A percentile compares a stretch with the other conserved stretches of the same genome.
Evolutionary conservation across 2,329 filamentous ascomycete species (phyloP).

Genomic region (Metarhizium robertsii): DNA sequence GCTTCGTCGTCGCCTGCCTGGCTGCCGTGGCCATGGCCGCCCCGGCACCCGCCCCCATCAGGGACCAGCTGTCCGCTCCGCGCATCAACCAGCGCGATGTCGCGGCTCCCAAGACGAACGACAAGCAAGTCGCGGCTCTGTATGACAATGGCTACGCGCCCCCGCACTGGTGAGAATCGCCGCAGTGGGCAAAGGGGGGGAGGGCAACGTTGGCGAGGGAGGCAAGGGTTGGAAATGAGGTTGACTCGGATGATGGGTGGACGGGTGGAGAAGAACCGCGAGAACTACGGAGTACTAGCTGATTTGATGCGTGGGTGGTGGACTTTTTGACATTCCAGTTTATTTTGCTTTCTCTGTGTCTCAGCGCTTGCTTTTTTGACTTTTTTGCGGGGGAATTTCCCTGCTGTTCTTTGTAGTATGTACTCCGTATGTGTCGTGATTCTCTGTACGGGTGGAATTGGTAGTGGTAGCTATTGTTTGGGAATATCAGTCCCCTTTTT

Average conservation of each 20-base stretch:
- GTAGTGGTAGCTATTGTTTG: too few relatives aligned
- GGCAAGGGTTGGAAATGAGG: constrained; percentile 1
- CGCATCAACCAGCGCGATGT: background rate
- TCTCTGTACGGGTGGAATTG: too few relatives aligned
- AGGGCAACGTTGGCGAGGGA: background rate
- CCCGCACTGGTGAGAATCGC: background rate
- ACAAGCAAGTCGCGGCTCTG: background rate
- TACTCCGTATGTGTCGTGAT: too few relatives aligned
- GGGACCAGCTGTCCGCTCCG: constrained; percentile 3
- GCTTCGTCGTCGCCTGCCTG: constrained; percentile 4
- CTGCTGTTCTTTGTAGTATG: too few relatives aligned
- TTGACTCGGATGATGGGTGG: background rate
- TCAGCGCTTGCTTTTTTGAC: too few relatives aligned
- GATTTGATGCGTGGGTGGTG: too few relatives aligned
- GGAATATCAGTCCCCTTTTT: too few relatives aligned
- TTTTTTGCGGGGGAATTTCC: too few relatives aligned
- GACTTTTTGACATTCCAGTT: too few relatives aligned
- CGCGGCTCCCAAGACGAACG: background rate
- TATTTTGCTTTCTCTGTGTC: too few relatives aligned
- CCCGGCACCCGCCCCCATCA: background rate
- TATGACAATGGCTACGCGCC: constrained; percentile 3
- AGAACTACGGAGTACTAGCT: too few relatives aligned
- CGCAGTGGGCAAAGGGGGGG: too few relatives aligned
- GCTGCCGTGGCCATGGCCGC: background rate
- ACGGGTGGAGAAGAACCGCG: background rate